Conservation (phyloP, 2,329 filamentous ascomycete species). For the Didymellaceae sp. region DNA sequence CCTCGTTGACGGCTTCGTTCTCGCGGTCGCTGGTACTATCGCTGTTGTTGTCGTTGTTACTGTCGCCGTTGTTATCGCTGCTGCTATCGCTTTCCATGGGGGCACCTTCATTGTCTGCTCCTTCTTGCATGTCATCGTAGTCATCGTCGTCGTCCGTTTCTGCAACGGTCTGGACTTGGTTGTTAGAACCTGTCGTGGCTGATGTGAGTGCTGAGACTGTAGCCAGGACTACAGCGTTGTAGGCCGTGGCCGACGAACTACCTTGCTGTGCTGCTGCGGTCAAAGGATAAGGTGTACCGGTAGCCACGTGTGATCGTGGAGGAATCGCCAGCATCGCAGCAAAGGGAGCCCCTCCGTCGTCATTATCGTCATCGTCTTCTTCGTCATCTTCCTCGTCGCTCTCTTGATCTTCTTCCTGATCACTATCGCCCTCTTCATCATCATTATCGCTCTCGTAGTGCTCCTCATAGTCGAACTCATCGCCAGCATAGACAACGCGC, state of each 20-base stretch:
- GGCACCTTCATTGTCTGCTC: constrained; percentile 11
- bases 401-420: constrained; percentile 20
- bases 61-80: constrained; percentile 10
- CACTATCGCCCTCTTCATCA: constrained; percentile 16
- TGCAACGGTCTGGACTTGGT: too few relatives aligned
- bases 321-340: neutral
- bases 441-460: neutral
- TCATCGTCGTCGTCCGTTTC: neutral
- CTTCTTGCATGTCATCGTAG: neutral
- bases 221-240: neutral
- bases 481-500: constrained; percentile 12
- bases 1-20: constrained; percentile 6
- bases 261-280: neutral
- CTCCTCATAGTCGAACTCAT: constrained; percentile 11
- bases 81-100: too few relatives aligned
- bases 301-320: too few relatives aligned
- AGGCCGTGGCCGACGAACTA: neutral
- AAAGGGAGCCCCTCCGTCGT: too few relatives aligned
- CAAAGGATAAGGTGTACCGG: neutral
- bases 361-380: constrained; percentile 15
- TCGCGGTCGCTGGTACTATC: constrained; percentile 6
- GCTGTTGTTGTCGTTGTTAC: neutral
- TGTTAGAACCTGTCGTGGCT: neutral
- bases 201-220: neutral
- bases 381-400: constrained; percentile 20